These are phyloP conservation scores for Cornus suecica DNA, from an alignment of 148 eudicot species.

Conservation along the genomic window DNA sequence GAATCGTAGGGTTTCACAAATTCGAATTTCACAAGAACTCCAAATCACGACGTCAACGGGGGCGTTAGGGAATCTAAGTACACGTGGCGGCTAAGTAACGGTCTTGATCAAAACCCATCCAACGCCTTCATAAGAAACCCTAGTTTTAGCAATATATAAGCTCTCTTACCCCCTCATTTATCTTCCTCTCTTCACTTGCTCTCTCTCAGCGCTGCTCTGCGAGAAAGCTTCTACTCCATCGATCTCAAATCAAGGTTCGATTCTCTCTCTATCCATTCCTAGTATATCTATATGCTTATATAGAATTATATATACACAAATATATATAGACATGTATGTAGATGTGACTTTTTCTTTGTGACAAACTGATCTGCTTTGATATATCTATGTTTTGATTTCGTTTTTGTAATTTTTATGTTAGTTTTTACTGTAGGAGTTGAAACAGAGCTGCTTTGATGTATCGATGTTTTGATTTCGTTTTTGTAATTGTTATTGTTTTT, in stretches of 20 bases:
- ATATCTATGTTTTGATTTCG: neutral
- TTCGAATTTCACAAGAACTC: no score
- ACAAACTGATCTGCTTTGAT: neutral
- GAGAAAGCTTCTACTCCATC: conserved; percentile 5
- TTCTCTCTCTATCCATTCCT: neutral
- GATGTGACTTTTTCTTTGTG: neutral
- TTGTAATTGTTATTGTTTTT: no score
- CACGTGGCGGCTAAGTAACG: neutral
- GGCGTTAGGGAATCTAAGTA: no score
- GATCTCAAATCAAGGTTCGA: neutral
- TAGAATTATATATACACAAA: neutral
- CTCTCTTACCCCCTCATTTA: neutral
- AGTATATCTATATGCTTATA: neutral
- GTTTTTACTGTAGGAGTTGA: neutral
- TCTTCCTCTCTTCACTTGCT: neutral
- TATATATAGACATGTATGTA: neutral
- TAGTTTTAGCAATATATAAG: neutral
- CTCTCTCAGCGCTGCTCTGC: neutral
- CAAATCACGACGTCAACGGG: no score
- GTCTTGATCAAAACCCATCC: conserved; percentile 4
- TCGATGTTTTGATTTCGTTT: no score
- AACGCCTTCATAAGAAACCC: conserved; percentile 8
- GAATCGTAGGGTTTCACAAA: no score
- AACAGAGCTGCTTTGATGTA: no score
- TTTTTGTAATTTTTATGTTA: neutral